These are phyloP conservation scores for Pseudogymnoascus verrucosus DNA, from an alignment of 2,329 filamentous ascomycete genomes.

Conservation along the genomic window DNA sequence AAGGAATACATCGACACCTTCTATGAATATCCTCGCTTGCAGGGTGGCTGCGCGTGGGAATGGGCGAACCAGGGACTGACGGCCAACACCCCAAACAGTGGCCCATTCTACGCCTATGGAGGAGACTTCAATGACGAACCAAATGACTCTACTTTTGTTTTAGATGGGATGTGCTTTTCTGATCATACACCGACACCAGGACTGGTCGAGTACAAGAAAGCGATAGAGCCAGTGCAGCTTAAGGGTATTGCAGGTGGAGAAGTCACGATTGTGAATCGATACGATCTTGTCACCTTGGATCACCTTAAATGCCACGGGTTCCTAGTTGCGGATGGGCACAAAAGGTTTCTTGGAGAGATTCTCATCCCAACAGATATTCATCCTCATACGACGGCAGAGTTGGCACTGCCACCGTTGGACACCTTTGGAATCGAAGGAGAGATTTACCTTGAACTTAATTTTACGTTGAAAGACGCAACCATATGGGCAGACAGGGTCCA, in stretches of 20 bases:
- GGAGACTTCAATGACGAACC: conserved; percentile 38
- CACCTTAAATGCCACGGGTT: conserved; percentile 40
- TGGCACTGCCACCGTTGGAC: not conserved
- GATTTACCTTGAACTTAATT: conserved; percentile 7
- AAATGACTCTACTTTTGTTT: conserved; percentile 36
- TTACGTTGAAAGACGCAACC: not conserved
- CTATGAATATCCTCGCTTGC: conserved; percentile 42
- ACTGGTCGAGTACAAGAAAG: conserved; percentile 33
- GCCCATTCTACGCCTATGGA: conserved; percentile 36
- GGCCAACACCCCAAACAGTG: conserved; percentile 25
- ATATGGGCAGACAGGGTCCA: conserved; percentile 15
- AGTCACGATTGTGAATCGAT: conserved; percentile 33
- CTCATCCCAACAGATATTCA: conserved; percentile 24
- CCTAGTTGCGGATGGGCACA: conserved; percentile 34
- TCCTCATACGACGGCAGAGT: conserved; percentile 23
- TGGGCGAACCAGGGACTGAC: conserved; percentile 38
- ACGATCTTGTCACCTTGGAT: conserved; percentile 46
- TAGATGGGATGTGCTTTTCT: conserved; percentile 34
- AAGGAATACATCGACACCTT: conserved; percentile 56
- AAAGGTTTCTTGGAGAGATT: conserved; percentile 25
- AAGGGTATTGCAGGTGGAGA: conserved; percentile 12
- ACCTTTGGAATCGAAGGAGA: conserved; percentile 4
- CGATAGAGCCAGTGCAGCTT: conserved; percentile 33
- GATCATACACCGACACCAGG: conserved; percentile 36
- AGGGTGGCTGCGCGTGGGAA: conserved; percentile 45